phyloP scores from a whole-genome alignment of 257 asterid species.

The Coffea canephora region DNA sequence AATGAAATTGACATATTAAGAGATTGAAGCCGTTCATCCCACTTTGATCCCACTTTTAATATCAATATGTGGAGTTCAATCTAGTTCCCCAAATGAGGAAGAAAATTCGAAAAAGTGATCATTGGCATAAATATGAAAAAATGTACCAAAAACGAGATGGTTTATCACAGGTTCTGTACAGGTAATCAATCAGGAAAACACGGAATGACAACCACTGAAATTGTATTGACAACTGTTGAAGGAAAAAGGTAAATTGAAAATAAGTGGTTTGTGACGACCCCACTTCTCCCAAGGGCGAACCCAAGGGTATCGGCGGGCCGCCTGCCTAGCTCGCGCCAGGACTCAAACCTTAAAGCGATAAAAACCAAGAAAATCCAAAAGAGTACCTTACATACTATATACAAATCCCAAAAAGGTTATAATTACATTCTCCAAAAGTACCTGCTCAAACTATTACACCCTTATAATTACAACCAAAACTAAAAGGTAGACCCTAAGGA shows the following conservation, averaged over 20 bases:
- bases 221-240: neutral
- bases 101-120: neutral
- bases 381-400: no score
- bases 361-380: no score
- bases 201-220: neutral
- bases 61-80: neutral
- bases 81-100: neutral
- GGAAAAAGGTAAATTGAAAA: neutral
- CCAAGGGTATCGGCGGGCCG: no score
- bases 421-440: no score
- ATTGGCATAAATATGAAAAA: neutral
- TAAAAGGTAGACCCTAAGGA: no score
- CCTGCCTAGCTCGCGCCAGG: no score
- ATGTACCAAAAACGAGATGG: neutral
- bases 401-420: no score
- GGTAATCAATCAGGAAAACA: neutral
- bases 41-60: constrained; percentile 7
- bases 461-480: no score
- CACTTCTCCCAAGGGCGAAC: no score
- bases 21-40: neutral
- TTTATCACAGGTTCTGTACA: neutral
- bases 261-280: no score
- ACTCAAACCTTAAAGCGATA: no score
- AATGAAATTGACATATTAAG: neutral
- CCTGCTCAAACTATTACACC: no score